These are phyloP conservation scores for Apiotrichum brassicae DNA, from an alignment of 1,284 basidiomycete species.

Conservation along the genomic window DNA sequence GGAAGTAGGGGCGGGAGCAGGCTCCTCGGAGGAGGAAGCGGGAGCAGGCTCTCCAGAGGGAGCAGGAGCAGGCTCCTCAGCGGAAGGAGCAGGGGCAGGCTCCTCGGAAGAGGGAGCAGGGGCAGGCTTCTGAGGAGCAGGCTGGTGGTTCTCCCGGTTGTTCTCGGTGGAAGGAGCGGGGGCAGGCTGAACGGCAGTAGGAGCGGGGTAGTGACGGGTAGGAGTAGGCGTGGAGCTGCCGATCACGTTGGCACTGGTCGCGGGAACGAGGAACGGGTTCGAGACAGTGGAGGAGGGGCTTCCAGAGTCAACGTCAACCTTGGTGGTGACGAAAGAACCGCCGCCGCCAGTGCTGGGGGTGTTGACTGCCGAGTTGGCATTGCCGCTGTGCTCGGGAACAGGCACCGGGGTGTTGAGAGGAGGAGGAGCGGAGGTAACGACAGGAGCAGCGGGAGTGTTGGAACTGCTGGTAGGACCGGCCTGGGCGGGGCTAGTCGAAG, in stretches of 20 bases:
- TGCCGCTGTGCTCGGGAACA: background rate
- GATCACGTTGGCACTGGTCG: slow-evolving; percentile 20
- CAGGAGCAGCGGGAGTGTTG: background rate
- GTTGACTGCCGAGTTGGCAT: background rate
- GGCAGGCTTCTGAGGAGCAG: background rate
- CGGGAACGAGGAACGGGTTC: slow-evolving; percentile 27
- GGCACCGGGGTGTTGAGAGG: background rate
- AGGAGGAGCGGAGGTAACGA: background rate
- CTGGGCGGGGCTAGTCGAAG: slow-evolving; percentile 14
- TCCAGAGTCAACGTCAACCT: slow-evolving; percentile 7
- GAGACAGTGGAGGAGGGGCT: slow-evolving; percentile 7
- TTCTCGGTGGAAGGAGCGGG: background rate
- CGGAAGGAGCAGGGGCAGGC: too few species aligned
- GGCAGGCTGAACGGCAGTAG: background rate
- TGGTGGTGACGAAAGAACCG: slow-evolving; percentile 7
- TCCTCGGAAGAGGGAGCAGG: background rate
- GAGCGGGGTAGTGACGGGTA: too few species aligned
- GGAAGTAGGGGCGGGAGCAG: too few species aligned
- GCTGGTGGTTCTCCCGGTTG: background rate
- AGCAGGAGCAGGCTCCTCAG: too few species aligned
- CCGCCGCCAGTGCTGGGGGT: too few species aligned
- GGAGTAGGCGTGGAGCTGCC: background rate
- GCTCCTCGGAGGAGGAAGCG: background rate
- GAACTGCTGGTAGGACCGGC: slow-evolving; percentile 8
- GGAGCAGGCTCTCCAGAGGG: background rate